Evolutionary conservation across 2,329 filamentous ascomycete species (phyloP).

Genomic region (Pestalotiopsis sp.): DNA sequence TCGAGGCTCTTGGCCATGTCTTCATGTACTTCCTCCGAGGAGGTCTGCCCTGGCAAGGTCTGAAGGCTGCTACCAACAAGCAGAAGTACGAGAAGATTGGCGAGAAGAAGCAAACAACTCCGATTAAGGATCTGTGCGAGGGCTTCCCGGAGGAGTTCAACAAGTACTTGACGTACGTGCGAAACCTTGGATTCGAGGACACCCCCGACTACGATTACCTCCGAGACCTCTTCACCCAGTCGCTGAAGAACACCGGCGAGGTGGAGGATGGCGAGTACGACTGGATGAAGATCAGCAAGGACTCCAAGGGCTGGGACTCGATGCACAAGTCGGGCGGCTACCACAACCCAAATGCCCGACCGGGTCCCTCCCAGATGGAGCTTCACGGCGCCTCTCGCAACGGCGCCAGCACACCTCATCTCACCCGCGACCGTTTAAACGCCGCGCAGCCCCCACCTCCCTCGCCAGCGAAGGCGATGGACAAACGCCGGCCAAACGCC

Average conservation of each 20-base stretch:
- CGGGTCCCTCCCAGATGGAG: conserved; percentile 83
- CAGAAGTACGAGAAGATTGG: conserved; percentile 99
- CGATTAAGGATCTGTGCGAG: conserved; percentile 95
- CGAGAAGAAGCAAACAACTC: conserved; percentile 98
- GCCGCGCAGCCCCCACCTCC: conserved; percentile 88
- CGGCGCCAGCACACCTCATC: conserved; percentile 67
- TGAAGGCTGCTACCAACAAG: conserved; percentile 79
- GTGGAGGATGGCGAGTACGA: conserved; percentile 98
- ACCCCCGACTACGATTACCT: conserved; percentile 98
- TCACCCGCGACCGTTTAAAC: conserved; percentile 90
- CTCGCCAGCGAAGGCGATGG: conserved; percentile 80
- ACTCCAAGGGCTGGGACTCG: conserved; percentile 84
- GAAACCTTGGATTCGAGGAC: conserved; percentile 97
- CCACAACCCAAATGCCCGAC: conserved; percentile 77
- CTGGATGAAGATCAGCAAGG: conserved; percentile 96
- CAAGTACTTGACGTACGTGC: conserved; percentile 96
- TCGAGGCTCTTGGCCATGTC: conserved; percentile 82
- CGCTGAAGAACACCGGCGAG: conserved; percentile 90
- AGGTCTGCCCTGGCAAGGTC: conserved; percentile 71
- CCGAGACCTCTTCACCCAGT: conserved; percentile 93
- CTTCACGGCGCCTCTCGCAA: conserved; percentile 74
- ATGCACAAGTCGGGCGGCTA: conserved; percentile 70
- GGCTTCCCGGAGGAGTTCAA: conserved; percentile 96
- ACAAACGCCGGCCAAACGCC: conserved; percentile 80
- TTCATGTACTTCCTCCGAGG: conserved; percentile 78